phyloP scores from a whole-genome alignment of 2,329 filamentous ascomycete genomes.

The Pseudodiploospora longispora region DNA sequence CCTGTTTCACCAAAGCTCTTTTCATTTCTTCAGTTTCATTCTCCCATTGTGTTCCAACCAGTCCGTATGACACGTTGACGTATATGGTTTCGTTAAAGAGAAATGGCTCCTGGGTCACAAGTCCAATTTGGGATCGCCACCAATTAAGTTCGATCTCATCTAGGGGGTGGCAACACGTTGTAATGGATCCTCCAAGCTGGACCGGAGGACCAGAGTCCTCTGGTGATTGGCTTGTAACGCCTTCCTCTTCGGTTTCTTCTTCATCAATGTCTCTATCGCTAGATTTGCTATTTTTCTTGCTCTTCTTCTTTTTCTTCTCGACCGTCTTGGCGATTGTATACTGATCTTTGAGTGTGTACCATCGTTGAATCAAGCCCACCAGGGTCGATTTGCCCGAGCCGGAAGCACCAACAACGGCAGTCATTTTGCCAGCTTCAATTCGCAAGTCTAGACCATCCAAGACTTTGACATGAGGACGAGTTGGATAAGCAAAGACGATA shows the following conservation, averaged over 20 bases:
- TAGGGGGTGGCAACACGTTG: constrained; percentile 45
- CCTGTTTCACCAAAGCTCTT: constrained; percentile 50
- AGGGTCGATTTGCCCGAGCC: constrained; percentile 70
- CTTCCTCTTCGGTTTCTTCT: constrained; percentile 18
- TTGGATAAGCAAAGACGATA: constrained; percentile 68
- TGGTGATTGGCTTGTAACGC: constrained; percentile 21
- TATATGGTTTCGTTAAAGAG: constrained; percentile 59
- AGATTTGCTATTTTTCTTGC: constrained; percentile 29
- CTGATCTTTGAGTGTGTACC: constrained; percentile 56
- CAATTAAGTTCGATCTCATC: constrained; percentile 53
- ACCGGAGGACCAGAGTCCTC: constrained; percentile 35
- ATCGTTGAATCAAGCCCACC: constrained; percentile 61
- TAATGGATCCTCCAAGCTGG: constrained; percentile 38
- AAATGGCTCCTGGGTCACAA: constrained; percentile 62
- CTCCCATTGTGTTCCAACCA: constrained; percentile 46
- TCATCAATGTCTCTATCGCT: constrained; percentile 9
- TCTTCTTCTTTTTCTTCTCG: constrained; percentile 38
- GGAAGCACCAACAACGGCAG: constrained; percentile 65
- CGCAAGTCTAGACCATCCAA: constrained; percentile 50
- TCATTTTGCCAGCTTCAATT: constrained; percentile 57
- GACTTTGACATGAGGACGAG: constrained; percentile 54
- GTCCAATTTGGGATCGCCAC: constrained; percentile 54
- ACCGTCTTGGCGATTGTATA: constrained; percentile 42
- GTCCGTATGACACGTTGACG: constrained; percentile 53
- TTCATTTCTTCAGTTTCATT: constrained; percentile 47